A percentile compares a stretch with the other conserved stretches of the same genome.
phyloP scores from a whole-genome alignment of 225 moss, liverwort and hornwort genomes.

The Bryoerythrophyllum caledonicum region DNA sequence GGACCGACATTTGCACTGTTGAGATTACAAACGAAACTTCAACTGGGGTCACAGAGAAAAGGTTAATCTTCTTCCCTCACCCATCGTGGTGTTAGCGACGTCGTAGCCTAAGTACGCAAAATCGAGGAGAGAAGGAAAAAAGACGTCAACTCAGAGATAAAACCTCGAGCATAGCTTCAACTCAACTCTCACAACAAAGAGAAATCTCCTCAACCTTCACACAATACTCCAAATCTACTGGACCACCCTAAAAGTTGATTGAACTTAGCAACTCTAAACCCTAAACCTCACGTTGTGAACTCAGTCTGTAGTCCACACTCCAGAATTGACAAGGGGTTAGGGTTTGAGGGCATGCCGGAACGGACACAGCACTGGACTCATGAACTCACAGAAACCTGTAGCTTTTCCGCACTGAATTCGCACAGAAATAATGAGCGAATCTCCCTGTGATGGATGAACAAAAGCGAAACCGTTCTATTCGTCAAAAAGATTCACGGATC shows the following conservation, averaged over 20 bases:
- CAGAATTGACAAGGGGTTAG: neutral
- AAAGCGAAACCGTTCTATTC: neutral
- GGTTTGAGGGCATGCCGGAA: slow-evolving; percentile 25
- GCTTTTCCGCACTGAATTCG: neutral
- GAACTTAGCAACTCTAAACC: neutral
- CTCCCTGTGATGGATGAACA: neutral
- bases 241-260: neutral
- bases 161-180: neutral
- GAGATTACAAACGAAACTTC: neutral
- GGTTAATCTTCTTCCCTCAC: neutral
- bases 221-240: neutral
- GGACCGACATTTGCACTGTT: slow-evolving; percentile 23
- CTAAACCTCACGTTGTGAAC: neutral
- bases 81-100: neutral
- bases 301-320: neutral
- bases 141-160: neutral
- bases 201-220: neutral
- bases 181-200: slow-evolving; percentile 4
- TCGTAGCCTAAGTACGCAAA: neutral
- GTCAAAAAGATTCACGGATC: neutral
- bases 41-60: neutral
- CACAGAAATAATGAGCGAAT: neutral
- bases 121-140: slow-evolving; percentile 10
- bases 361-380: too few relatives aligned
- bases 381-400: neutral